Evolutionary conservation across 352 stramenopile species (phyloP).

Genomic region (Blastocystis sp.): DNA sequence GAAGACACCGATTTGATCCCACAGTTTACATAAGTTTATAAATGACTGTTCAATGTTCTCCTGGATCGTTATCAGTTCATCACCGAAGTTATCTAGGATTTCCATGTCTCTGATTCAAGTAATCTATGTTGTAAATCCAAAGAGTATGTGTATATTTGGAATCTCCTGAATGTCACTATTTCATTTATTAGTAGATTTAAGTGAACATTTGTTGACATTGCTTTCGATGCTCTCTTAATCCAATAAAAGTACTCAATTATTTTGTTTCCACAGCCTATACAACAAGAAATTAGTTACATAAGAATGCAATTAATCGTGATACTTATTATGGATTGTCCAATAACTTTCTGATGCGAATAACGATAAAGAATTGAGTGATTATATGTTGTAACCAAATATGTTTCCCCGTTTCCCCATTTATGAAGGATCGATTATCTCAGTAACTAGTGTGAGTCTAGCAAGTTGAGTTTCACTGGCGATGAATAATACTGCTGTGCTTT

Average conservation of each 20-base stretch:
- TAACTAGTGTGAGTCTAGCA: background rate
- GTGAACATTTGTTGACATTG: too few relatives aligned
- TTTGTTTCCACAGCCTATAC: too few relatives aligned
- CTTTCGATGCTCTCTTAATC: too few relatives aligned
- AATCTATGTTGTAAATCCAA: background rate
- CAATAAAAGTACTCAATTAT: too few relatives aligned
- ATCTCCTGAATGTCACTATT: background rate
- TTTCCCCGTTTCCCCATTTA: conserved; percentile 19
- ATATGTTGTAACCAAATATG: too few relatives aligned
- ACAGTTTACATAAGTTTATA: background rate
- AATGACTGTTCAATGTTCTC: background rate
- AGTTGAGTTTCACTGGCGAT: background rate
- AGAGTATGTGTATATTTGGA: background rate
- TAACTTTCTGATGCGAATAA: too few relatives aligned
- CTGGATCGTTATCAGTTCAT: background rate
- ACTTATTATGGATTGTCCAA: background rate
- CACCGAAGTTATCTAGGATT: background rate
- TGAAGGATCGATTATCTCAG: background rate
- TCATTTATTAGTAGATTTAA: too few relatives aligned
- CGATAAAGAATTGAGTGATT: too few relatives aligned
- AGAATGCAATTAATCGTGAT: background rate
- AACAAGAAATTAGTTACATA: background rate
- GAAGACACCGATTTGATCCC: background rate
- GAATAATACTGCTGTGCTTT: background rate
- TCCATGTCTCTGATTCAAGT: background rate